Base-by-base conservation (phyloP, 345 rosid genomes). In the Trapa bicornis region DNA sequence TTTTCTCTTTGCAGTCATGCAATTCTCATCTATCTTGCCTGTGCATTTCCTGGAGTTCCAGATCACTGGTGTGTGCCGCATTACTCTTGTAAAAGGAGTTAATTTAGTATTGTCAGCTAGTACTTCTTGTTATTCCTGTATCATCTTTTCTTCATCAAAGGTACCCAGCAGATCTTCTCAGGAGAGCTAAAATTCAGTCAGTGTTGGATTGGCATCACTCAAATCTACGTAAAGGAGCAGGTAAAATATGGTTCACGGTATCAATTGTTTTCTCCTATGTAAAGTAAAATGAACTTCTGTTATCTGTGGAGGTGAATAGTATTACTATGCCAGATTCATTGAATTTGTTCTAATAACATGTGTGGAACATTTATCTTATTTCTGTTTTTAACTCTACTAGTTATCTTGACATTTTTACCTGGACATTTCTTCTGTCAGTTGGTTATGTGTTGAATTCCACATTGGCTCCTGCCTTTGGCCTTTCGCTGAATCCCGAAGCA, bases 121-220 rank as follows among this genome's bases (percentile, higher is more conserved):
- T 48, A 22, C 47, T 9, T 64, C 17, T 38, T 45, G 56, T 37
- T 67, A 65, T 50, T 70, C 12, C 22, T 38, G 54, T 65, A 17
- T 5, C 61, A 39, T 60, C 57, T 64, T 35, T 53, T 68, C 37
- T 52, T 67, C 39, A 61, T 41, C 68, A 65, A 68, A 89, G 98
- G 96, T 89, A 92, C 79, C 96, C 97, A 0, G 76, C 82, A 56
- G 97, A 92, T 84, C 80, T 92, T 82, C 85, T 70, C 67, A 87
- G 68, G 77, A 88, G 93, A 77, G 95, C 90, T 65, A 86, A 80
- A 85, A 77, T 92, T 73, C 81, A 89, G 33, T 89, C 98, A 6
- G 87, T 87, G 56, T 70, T 92, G 81, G 87, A 91, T 63, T 91
- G 97, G 97, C 96, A 88, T 78, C 97, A 91, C 77, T 77, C 88